Base-by-base conservation (phyloP, 176 grass and related monocot genomes). In the Eleusine indica region DNA sequence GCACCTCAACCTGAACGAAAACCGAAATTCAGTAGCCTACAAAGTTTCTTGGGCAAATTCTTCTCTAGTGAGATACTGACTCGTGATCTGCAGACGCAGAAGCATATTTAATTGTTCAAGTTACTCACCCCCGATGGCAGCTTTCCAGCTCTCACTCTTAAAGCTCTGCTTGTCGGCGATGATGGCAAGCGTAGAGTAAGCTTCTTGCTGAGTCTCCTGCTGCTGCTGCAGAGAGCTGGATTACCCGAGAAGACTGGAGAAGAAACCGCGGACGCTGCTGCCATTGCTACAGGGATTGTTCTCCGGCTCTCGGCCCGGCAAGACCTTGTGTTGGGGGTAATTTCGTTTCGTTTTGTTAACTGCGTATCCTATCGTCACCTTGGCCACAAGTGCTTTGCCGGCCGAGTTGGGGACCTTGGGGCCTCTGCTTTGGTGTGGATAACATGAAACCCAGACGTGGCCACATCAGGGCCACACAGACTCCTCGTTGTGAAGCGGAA, bases 51-150 rank as follows among this genome's bases (percentile, higher is more conserved):
- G 22, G 53, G 73, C 3, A 9, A 15, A 49, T 29, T 80, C 7
- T 6, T 32, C 25, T 35, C 3, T 5, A 12, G 22, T 63, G 60
- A 63, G 60, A 63, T 17, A 63, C 17, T 15, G 14, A 17, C 6
- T 68, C 29, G 30, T 30, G 61, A 37, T 37, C 10, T 66, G 4
- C 63, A 16, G 12, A 35, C 15, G 21, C 57, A 66, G 63, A 25
- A 48, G 47, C 61, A 14, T 29, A 30, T 56, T 3, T 60, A 60
- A 9, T 67, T 63, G 75, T 14, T 60, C 15, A 41, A 25, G 18
- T 48, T 17, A 79, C 85, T 61, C 84, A 95, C 93, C 75, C 86
- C 90, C 57, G 90, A 61, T 56, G 94, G 94, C 67, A 85, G 69
- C 86, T 89, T 91, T n/a, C 86, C 90, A 49, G 94, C 90, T 79